Base-by-base conservation (phyloP, 257 asterid species). In the Sherardia arvensis region DNA sequence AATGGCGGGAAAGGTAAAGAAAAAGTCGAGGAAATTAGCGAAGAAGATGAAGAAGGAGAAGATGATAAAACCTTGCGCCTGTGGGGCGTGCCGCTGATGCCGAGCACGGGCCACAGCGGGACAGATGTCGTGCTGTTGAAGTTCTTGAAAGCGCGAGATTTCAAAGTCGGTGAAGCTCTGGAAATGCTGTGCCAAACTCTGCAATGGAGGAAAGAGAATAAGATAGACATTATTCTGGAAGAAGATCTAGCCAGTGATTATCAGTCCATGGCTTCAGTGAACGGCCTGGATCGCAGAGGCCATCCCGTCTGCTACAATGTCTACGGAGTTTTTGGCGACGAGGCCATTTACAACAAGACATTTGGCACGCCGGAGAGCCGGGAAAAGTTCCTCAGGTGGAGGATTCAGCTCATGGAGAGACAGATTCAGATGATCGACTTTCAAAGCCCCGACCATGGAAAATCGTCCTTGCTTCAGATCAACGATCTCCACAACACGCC, bases 1-100 rank as follows among this genome's bases (percentile, higher is more conserved):
- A 33, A 36, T 33, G 43, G 2, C 18, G 30, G 30, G 5, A 76
- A 81, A 48, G 83, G 78, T 26, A 76, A 78, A 51, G 65, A 56
- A 0, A 73, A 53, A 43, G 59, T 43, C 26, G 72, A 7, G 28
- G 53, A 53, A 53, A 5, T 4, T 48, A 20, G 18, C 14, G 59
- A 53, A 9, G 29, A 22, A 5, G 27, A 21, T 3, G 27, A 0
- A 55, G 25, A 51, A 55, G 5, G 10, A 53, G 4, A 71, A 72
- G 57, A 26, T 48, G 70, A 72, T 9, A 49, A 76, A 0, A 1
- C 61, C 9, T 69, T 81, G 1, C 85, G 61, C 17, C 74, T 83
- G 0, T 87, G 90, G 87, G 88, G 90, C 0, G 88, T 87, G 17
- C 90, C 90, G 0, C 51, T 87, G 56, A 62, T 79, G 70, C 95